phyloP scores from a whole-genome alignment of 2,329 filamentous ascomycete species.

The Neospermospora avenae region DNA sequence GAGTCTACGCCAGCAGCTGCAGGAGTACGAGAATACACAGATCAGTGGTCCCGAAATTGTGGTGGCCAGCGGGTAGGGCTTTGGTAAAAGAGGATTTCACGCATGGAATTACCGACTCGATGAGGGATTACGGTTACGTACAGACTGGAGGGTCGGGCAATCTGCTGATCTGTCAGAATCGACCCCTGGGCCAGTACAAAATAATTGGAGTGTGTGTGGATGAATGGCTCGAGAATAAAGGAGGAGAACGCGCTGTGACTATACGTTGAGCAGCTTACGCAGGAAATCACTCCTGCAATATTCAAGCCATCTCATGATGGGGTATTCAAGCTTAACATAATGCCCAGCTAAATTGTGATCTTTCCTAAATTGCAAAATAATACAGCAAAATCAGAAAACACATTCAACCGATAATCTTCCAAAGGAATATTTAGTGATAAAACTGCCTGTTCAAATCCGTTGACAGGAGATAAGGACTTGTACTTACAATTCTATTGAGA shows the following conservation, averaged over 20 bases:
- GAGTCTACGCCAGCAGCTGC: constrained; percentile 12
- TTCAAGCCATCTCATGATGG: too few relatives aligned
- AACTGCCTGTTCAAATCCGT: too few relatives aligned
- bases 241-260: constrained; percentile 8
- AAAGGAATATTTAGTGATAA: too few relatives aligned
- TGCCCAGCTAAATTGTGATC: too few relatives aligned
- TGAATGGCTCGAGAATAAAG: constrained; percentile 13
- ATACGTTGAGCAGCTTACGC: constrained; percentile 22
- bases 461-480: too few relatives aligned
- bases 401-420: too few relatives aligned
- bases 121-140: constrained; percentile 16
- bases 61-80: constrained; percentile 11
- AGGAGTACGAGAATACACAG: constrained; percentile 14
- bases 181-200: constrained; percentile 13
- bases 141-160: constrained; percentile 14
- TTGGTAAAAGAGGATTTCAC: constrained; percentile 15
- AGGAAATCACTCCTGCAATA: not conserved
- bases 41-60: constrained; percentile 10
- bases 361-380: too few relatives aligned
- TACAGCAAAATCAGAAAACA: too few relatives aligned
- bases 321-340: too few relatives aligned
- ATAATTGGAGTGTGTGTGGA: constrained; percentile 18
- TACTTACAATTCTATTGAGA: too few relatives aligned
- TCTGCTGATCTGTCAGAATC: constrained; percentile 14
- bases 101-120: constrained; percentile 10